phyloP scores from a whole-genome alignment of 228 moss, liverwort and hornwort genomes.

The Sphagnum magellanicum region DNA sequence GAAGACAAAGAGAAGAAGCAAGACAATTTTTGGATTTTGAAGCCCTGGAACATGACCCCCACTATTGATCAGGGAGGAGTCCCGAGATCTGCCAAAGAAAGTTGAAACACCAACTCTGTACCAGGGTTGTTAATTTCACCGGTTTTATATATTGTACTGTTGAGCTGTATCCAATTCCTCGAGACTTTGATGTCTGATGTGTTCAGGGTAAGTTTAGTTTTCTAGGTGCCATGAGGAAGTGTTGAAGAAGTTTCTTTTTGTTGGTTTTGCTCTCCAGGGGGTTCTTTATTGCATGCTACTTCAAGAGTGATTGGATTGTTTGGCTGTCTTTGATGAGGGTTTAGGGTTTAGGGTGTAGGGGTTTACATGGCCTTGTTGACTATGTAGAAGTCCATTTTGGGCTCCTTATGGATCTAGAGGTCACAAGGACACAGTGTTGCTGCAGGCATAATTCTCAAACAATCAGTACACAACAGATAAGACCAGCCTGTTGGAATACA shows the following conservation, averaged over 20 bases:
- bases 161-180: slow-evolving; percentile 76
- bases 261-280: too few species aligned
- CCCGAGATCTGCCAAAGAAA: slow-evolving; percentile 93
- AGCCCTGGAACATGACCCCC: slow-evolving; percentile 99
- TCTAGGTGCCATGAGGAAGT: too few species aligned
- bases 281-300: too few species aligned
- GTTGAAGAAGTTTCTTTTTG: too few species aligned
- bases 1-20: slow-evolving; percentile 18
- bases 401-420: too few species aligned
- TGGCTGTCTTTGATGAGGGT: too few species aligned
- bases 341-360: too few species aligned
- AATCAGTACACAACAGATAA: slow-evolving; percentile 77
- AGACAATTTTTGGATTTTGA: slow-evolving; percentile 96
- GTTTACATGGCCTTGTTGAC: too few species aligned
- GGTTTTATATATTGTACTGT: slow-evolving; percentile 71
- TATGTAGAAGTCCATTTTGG: too few species aligned
- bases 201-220: slow-evolving; percentile 54
- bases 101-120: slow-evolving; percentile 75
- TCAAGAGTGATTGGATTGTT: too few species aligned
- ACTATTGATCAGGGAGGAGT: slow-evolving; percentile 97
- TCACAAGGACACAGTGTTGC: too few species aligned
- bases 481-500: slow-evolving; percentile 74
- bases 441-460: slow-evolving; percentile 87
- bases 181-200: slow-evolving; percentile 77
- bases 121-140: slow-evolving; percentile 83